These are phyloP conservation scores for Penicillium sp. DNA, from an alignment of 2,329 filamentous ascomycete species.

Conservation along the genomic window DNA sequence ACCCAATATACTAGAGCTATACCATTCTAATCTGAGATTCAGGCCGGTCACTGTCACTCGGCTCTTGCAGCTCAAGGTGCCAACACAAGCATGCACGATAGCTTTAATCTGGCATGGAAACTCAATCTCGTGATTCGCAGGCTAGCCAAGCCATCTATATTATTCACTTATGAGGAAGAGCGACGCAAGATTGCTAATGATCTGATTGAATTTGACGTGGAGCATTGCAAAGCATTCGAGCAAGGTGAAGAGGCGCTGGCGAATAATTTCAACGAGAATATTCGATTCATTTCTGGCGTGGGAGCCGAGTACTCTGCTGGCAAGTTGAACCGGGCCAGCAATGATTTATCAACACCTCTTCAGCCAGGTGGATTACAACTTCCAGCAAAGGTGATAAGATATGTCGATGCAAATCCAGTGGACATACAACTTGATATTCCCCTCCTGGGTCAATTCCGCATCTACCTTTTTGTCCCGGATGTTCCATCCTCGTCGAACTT, in stretches of 20 bases:
- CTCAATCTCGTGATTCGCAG: conserved; percentile 30
- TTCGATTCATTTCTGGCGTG: conserved; percentile 71
- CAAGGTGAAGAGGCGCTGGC: conserved; percentile 65
- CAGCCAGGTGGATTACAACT: conserved; percentile 52
- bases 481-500: conserved; percentile 58
- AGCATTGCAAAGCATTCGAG: conserved; percentile 54
- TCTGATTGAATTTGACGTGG: conserved; percentile 34
- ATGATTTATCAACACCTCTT: conserved; percentile 34
- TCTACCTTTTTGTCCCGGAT: conserved; percentile 70
- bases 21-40: neutral
- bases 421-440: conserved; percentile 77
- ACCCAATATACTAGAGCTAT: neutral
- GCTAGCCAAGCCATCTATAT: conserved; percentile 22
- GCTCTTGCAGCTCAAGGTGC: conserved; percentile 36
- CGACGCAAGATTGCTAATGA: conserved; percentile 32
- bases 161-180: conserved; percentile 33
- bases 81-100: conserved; percentile 39
- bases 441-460: conserved; percentile 72
- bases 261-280: conserved; percentile 68
- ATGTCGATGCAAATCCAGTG: conserved; percentile 75
- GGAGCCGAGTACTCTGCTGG: conserved; percentile 68
- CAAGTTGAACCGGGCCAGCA: conserved; percentile 54
- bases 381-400: conserved; percentile 70
- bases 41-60: conserved; percentile 34
- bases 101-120: conserved; percentile 39